Base-by-base conservation (phyloP, 306 rosid genomes). In the Canavalia ensiformis region DNA sequence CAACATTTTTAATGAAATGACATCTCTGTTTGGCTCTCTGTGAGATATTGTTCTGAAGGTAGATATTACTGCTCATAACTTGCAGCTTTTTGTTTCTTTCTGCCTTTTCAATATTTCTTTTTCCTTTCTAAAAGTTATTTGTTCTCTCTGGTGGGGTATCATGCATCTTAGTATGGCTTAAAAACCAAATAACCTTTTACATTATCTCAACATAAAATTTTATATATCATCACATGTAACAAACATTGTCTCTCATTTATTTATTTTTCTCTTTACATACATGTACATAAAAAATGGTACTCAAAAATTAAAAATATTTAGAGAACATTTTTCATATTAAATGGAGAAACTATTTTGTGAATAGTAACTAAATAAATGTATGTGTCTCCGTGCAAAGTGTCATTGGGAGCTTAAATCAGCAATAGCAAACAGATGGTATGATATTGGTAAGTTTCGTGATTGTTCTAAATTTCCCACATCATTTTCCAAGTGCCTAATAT, bases 381-480 rank as follows among this genome's bases (percentile, higher is more conserved):
- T 77, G 42, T 81, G 56, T 13, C 76, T 66, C 84, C 80, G 79
- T 77, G 77, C 84, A 81, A 84, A 84, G 82, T 87, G 88, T 87
- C 88, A 42, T 79, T 67, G 74, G 69, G 82, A 74, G 86, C 44
- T 77, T 77, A 78, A 73, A 76, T 83, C 74, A 73, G 82, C 79
- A 77, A 74, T 28, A 80, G 76, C 72, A 80, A 85, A 49, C 35
- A 67, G n/a, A 80, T 68, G 69, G 28, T 55, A 81, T 80, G 44
- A 81, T 74, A 81, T 74, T 81, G 86, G 86, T 1, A 79, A 84
- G 89, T 84, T 88, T 83, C 30, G 78, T 83, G 89, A 78, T 88
- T 88, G 88, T 84, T 83, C 86, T 81, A 77, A 73, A 84, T 81
- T 75, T 82, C 87, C 2, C 85, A 82, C 78, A 84, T 87, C 88